phyloP scores from a whole-genome alignment of 2,329 filamentous ascomycete genomes.

The Sarocladium strictum region DNA sequence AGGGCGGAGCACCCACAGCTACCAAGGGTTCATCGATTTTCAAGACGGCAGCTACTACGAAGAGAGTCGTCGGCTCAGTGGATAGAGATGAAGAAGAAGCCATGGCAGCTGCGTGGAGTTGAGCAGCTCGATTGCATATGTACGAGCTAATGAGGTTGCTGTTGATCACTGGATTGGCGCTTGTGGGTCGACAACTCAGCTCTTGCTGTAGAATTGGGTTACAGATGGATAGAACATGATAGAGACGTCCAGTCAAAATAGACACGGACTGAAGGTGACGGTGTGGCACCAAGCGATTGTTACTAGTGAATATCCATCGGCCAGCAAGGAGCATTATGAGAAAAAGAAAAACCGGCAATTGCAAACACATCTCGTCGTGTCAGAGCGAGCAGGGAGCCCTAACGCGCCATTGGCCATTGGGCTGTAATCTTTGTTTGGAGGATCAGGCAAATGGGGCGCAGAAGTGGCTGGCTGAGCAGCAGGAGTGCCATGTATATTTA shows the following conservation, averaged over 20 bases:
- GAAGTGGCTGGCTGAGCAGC: neutral
- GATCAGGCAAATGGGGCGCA: neutral
- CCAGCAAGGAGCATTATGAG: too few relatives aligned
- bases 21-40: neutral
- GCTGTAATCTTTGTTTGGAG: neutral
- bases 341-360: too few relatives aligned
- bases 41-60: constrained; percentile 9
- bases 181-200: neutral
- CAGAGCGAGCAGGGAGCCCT: too few relatives aligned
- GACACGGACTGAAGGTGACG: neutral
- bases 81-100: constrained; percentile 1
- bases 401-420: neutral
- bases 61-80: neutral
- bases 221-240: neutral
- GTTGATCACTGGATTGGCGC: neutral
- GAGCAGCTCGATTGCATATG: neutral
- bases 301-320: neutral
- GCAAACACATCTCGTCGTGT: too few relatives aligned
- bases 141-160: neutral
- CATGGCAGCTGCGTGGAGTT: neutral
- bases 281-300: neutral
- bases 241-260: neutral
- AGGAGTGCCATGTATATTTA: too few relatives aligned
- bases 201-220: neutral
- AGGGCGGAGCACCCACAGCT: constrained; percentile 17